Conservation (phyloP, 768 basidiomycete genomes). For the Lentinus brumalis region DNA sequence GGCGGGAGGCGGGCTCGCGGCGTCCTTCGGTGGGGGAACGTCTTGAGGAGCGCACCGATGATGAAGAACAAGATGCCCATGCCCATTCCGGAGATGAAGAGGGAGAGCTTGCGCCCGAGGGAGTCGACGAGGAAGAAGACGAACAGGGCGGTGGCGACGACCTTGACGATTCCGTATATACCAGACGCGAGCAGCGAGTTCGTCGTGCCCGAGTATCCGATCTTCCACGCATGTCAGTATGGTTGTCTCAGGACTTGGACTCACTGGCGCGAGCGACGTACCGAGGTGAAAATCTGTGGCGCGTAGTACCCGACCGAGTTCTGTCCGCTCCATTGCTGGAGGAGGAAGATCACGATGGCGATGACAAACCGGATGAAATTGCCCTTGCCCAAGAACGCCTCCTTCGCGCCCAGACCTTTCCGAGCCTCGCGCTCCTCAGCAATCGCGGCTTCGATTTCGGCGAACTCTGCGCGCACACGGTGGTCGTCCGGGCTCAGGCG, state of each 20-base stretch:
- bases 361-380: conserved; percentile 83
- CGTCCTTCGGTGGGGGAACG: conserved; percentile 52
- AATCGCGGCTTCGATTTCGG: conserved; percentile 83
- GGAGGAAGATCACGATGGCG: conserved; percentile 75
- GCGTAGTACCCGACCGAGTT: conserved; percentile 80
- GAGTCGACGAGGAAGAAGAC: conserved; percentile 69
- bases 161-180: conserved; percentile 68
- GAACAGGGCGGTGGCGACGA: conserved; percentile 66
- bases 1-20: conserved; percentile 44
- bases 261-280: conserved; percentile 31
- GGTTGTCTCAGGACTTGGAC: neutral
- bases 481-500: conserved; percentile 43
- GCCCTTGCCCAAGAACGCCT: conserved; percentile 83
- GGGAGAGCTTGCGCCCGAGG: conserved; percentile 66
- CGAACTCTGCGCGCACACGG: conserved; percentile 58
- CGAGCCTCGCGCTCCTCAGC: conserved; percentile 70
- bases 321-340: conserved; percentile 87
- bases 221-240: conserved; percentile 45
- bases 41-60: conserved; percentile 82
- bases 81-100: conserved; percentile 74
- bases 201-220: conserved; percentile 64
- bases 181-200: conserved; percentile 76
- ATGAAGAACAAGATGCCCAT: conserved; percentile 85
- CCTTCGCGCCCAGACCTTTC: conserved; percentile 56
- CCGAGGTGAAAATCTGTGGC: conserved; percentile 71